A percentile compares a stretch with the other conserved stretches of the same genome.
Conservation (phyloP, 768 basidiomycete genomes). For the Coprinellus micaceus region DNA sequence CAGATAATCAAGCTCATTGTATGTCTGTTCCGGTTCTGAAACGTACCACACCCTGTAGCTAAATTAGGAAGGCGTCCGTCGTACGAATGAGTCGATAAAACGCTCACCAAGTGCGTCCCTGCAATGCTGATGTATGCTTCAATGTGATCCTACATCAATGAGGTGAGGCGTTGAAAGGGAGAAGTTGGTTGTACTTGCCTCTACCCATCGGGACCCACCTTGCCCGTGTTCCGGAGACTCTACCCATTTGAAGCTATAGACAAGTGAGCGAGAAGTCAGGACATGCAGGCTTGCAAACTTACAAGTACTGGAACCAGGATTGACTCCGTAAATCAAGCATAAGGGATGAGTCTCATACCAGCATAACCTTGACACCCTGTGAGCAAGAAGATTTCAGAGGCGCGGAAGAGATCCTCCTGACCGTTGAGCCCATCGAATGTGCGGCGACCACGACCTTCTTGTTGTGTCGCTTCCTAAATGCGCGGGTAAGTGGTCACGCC, state of each 20-base stretch:
- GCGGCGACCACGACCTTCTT: conserved; percentile 81
- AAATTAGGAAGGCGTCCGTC: conserved; percentile 2
- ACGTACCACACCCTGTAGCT: conserved; percentile 62
- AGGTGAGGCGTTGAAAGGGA: too few relatives aligned
- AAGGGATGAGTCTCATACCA: conserved; percentile 31
- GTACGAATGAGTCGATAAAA: background rate
- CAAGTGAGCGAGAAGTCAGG: background rate
- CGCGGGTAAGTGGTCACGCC: too few relatives aligned
- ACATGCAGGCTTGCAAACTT: conserved; percentile 24
- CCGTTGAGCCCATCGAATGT: conserved; percentile 84
- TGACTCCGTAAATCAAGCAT: conserved; percentile 2
- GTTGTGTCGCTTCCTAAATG: conserved; percentile 65
- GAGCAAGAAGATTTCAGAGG: background rate
- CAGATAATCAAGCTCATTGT: background rate
- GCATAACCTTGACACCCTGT: conserved; percentile 33
- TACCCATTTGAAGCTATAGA: conserved; percentile 87
- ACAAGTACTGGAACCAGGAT: conserved; percentile 72
- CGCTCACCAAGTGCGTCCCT: conserved; percentile 77
- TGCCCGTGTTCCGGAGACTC: conserved; percentile 79
- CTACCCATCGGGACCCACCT: conserved; percentile 88
- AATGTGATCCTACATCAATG: conserved; percentile 83
- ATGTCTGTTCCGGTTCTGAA: background rate
- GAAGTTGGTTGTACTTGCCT: conserved; percentile 44
- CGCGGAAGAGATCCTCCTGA: conserved; percentile 29
- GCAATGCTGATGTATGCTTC: conserved; percentile 82